Base-by-base conservation (phyloP, 2,329 filamentous ascomycete genomes). In the Aspergillus nomiae region DNA sequence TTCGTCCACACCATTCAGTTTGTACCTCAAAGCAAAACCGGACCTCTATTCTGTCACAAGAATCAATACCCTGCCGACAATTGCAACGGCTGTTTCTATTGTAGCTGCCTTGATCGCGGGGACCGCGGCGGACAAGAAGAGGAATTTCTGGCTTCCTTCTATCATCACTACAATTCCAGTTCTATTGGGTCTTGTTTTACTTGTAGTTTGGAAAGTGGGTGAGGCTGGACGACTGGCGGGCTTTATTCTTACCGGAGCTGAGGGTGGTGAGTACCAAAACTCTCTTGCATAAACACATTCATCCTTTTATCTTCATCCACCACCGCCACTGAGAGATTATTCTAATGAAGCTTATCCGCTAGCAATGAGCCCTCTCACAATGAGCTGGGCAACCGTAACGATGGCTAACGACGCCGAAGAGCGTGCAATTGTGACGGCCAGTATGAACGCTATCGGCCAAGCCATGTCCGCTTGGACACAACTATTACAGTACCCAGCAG, bases 381-480 rank as follows among this genome's bases (percentile, higher is more conserved):
- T 80, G 78, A 74, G 74, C 11, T 81, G 77, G 78, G 77, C 78
- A 26, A 77, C 77, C 0, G 68, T 77, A 2, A 67, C 73, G 10
- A 78, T 78, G 76, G 71, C 73, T 2, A 72, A 76, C 12, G 76
- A 79, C 50, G 77, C 77, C 9, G 79, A 81, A 59, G 79, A 81
- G 63, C 71, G 79, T 24, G 78, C 78, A 1, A 71, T 80, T 2
- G 77, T 80, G 7, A 80, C 77, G 19, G 78, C 77, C 0, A 80
- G 77, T 34, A 81, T 81, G 78, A 81, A 81, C 55, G 76, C 79
- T 7, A 78, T 81, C 55, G 78, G 79, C 1, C 78, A 81, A 63
- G 78, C 73, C 2, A 79, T 81, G 38, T 76, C 73, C 14, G 78
- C 79, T 0, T 77, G 79, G 54, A 76, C 73, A 2, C 78, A 81